A percentile compares a stretch with the other conserved stretches of the same genome.
These are phyloP conservation scores for Penicillium palitans DNA, from an alignment of 2,329 filamentous ascomycete genomes.

Conservation along the genomic window DNA sequence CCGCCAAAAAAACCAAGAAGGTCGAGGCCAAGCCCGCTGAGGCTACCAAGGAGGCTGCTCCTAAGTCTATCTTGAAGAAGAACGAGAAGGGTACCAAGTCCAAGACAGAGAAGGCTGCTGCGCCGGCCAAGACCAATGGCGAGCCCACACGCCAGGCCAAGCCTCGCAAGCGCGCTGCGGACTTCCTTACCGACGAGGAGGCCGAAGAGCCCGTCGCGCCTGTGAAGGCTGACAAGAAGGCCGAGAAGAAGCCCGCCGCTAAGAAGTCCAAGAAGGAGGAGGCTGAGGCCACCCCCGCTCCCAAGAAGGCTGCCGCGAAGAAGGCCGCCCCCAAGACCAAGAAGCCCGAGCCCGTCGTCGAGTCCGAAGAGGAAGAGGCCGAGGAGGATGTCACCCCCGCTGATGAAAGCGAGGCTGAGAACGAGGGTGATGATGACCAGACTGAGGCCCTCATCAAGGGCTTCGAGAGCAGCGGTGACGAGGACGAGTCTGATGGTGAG, in stretches of 20 bases:
- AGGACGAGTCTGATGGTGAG: constrained; percentile 51
- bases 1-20: constrained; percentile 63
- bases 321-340: constrained; percentile 44
- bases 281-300: constrained; percentile 31
- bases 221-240: constrained; percentile 50
- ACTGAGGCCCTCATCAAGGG: constrained; percentile 56
- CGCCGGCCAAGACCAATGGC: constrained; percentile 36
- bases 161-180: constrained; percentile 50
- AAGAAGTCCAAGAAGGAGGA: constrained; percentile 46
- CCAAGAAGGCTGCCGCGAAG: constrained; percentile 19
- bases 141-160: constrained; percentile 39
- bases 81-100: constrained; percentile 27
- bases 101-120: constrained; percentile 27
- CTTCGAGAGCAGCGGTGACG: constrained; percentile 57
- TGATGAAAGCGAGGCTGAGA: constrained; percentile 29
- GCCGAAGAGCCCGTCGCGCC: constrained; percentile 28
- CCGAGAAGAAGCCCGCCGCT: constrained; percentile 37
- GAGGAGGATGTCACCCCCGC: constrained; percentile 23
- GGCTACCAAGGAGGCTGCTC: constrained; percentile 25
- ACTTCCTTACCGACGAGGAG: constrained; percentile 50
- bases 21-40: constrained; percentile 37
- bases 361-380: constrained; percentile 36
- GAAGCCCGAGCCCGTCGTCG: constrained; percentile 29
- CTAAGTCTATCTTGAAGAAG: constrained; percentile 39
- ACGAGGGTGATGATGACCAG: constrained; percentile 50